These are phyloP conservation scores for Trichosporon ovoides DNA, from an alignment of 1,284 basidiomycete species.

Conservation along the genomic window DNA sequence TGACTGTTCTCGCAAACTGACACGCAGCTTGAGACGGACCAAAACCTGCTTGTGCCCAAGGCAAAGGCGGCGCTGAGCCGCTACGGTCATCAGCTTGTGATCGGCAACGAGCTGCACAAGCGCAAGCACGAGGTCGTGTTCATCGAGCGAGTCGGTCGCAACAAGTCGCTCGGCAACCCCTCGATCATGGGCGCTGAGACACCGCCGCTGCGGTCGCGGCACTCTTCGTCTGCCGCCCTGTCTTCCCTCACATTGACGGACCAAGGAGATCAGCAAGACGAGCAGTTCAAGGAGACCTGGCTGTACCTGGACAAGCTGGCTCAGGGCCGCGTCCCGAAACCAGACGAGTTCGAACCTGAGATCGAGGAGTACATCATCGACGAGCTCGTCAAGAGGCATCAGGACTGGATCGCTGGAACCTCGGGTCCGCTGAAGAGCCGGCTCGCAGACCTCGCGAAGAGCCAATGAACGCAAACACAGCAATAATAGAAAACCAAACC, in stretches of 20 bases:
- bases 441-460: not conserved
- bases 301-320: slow-evolving; percentile 59
- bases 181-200: slow-evolving; percentile 11
- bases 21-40: slow-evolving; percentile 87
- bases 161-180: slow-evolving; percentile 9
- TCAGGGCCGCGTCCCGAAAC: slow-evolving; percentile 17
- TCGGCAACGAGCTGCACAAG: slow-evolving; percentile 85
- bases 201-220: slow-evolving; percentile 11
- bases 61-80: slow-evolving; percentile 78
- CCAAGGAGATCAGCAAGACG: slow-evolving; percentile 29
- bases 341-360: slow-evolving; percentile 50
- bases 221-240: not conserved
- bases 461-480: not conserved
- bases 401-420: slow-evolving; percentile 56
- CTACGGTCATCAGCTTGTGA: slow-evolving; percentile 95
- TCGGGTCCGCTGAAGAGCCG: not conserved
- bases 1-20: not conserved
- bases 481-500: not conserved
- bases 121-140: slow-evolving; percentile 91
- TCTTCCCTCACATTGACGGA: not conserved
- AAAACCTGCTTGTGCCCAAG: slow-evolving; percentile 77
- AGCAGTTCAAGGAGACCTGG: slow-evolving; percentile 62
- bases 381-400: slow-evolving; percentile 69
- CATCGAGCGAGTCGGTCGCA: slow-evolving; percentile 52
- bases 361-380: slow-evolving; percentile 88